Evolutionary conservation across 345 rosid species (phyloP).

Genomic region (Citrus glauca): DNA sequence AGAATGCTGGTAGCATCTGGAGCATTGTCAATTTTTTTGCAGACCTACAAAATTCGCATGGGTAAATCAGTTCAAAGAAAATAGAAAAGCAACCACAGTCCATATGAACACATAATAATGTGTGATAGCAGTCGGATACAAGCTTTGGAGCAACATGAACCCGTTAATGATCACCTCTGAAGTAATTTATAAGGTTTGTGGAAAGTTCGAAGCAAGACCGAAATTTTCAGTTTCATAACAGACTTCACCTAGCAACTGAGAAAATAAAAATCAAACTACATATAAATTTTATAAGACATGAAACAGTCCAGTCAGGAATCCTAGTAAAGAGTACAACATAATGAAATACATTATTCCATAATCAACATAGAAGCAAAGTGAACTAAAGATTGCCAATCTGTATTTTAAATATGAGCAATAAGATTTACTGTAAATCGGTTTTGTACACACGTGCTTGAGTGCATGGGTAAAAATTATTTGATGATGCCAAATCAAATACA

Average conservation of each 20-base stretch:
- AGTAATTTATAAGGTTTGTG: background rate
- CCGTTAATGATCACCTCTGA: background rate
- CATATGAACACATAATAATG: background rate
- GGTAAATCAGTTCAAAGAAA: background rate
- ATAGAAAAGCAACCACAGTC: background rate
- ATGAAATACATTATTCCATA: background rate
- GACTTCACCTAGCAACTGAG: background rate
- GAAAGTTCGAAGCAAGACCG: background rate
- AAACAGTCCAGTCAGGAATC: too few species aligned
- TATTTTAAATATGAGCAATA: background rate
- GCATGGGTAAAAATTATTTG: background rate
- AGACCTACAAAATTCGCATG: slow-evolving; percentile 43
- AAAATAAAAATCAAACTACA: background rate
- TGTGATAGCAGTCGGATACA: background rate
- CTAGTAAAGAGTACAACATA: background rate
- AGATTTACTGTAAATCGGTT: background rate
- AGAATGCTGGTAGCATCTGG: slow-evolving; percentile 45
- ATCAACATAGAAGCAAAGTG: background rate
- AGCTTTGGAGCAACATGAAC: background rate
- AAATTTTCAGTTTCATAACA: background rate
- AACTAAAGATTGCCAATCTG: background rate
- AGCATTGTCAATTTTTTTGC: slow-evolving; percentile 69
- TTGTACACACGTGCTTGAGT: background rate
- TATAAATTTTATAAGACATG: background rate
- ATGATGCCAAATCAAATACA: background rate